Conservation (phyloP, 345 rosid genomes). For the Salix udensis region DNA sequence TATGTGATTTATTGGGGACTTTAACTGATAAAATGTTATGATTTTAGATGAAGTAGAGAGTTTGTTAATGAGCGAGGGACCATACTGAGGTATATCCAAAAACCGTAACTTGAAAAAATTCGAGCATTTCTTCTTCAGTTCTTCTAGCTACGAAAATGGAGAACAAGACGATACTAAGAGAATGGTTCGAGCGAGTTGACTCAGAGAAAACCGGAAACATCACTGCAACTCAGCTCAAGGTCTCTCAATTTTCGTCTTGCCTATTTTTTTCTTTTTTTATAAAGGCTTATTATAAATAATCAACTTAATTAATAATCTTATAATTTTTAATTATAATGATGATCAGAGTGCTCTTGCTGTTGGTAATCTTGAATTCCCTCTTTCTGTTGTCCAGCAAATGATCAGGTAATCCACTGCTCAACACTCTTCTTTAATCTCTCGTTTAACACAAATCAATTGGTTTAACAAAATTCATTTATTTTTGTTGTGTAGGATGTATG, state of each 20-base stretch:
- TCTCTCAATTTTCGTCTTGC: conserved; percentile 4
- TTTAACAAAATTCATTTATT: not conserved
- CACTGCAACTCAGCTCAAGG: conserved; percentile 61
- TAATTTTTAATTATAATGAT: not conserved
- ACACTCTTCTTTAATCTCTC: not conserved
- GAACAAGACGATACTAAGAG: conserved; percentile 43
- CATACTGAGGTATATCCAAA: not conserved
- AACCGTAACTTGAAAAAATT: not conserved
- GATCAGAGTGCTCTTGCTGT: conserved; percentile 53
- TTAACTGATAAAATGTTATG: not conserved
- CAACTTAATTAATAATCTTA: not conserved
- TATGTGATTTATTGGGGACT: not conserved
- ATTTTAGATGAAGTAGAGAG: not conserved
- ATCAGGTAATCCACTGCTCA: conserved; percentile 41
- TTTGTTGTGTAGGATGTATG: conserved; percentile 51
- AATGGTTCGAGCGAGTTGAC: conserved; percentile 74
- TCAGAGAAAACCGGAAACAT: conserved; percentile 57
- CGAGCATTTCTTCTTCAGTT: not conserved
- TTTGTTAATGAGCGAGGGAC: not conserved
- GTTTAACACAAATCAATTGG: not conserved
- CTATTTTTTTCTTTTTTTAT: not conserved
- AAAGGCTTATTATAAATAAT: not conserved
- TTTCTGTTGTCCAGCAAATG: conserved; percentile 64
- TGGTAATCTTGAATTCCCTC: conserved; percentile 55
- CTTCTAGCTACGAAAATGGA: conserved; percentile 31